These are phyloP conservation scores for Filobasidium uniguttulatum DNA, from an alignment of 1,284 basidiomycete species.

Conservation along the genomic window DNA sequence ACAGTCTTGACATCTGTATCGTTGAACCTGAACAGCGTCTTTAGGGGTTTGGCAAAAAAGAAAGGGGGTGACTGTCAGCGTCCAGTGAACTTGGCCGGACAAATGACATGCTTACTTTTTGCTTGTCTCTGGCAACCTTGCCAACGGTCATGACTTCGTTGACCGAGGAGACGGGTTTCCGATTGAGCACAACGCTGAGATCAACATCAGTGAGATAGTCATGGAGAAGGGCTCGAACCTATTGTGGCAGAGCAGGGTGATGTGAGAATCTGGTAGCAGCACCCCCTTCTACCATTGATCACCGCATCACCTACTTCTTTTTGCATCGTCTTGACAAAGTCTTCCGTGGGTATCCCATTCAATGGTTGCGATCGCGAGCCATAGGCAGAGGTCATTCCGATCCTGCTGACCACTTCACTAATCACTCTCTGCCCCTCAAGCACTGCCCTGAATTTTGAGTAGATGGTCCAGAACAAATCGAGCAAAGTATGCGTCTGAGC, in stretches of 20 bases:
- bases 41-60: conserved; percentile 40
- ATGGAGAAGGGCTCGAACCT: conserved; percentile 74
- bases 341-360: conserved; percentile 56
- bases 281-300: neutral
- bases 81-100: conserved; percentile 3
- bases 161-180: conserved; percentile 81
- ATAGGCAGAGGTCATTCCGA: conserved; percentile 47
- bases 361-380: conserved; percentile 40
- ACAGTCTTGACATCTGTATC: conserved; percentile 68
- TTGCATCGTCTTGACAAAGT: conserved; percentile 86
- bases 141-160: conserved; percentile 87
- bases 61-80: conserved; percentile 1
- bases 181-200: conserved; percentile 55
- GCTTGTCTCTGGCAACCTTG: conserved; percentile 57
- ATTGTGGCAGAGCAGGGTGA: neutral
- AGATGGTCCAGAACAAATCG: conserved; percentile 96
- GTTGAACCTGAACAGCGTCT: conserved; percentile 79
- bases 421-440: conserved; percentile 81
- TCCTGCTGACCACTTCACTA: conserved; percentile 77
- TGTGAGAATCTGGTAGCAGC: conserved; percentile 5
- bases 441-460: conserved; percentile 93
- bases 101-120: conserved; percentile 46
- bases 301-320: conserved; percentile 50
- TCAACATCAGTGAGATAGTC: conserved; percentile 88
- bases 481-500: conserved; percentile 69